phyloP scores from a whole-genome alignment of 2,329 filamentous ascomycete species.

The Pezicula rhizophila region DNA sequence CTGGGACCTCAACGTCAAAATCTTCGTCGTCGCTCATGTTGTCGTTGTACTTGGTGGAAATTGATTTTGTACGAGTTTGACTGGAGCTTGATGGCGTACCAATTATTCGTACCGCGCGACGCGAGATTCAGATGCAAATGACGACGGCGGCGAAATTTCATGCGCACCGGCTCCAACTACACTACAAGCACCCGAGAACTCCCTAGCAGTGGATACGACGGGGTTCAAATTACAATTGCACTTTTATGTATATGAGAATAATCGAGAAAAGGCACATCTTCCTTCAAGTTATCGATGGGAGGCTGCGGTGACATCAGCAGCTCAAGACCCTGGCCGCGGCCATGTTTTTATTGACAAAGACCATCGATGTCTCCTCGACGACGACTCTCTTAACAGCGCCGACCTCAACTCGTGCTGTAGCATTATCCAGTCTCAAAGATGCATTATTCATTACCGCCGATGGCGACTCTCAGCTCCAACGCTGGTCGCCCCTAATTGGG shows the following conservation, averaged over 20 bases:
- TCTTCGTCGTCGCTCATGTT: slow-evolving; percentile 57
- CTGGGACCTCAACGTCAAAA: slow-evolving; percentile 48
- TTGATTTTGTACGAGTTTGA: neutral
- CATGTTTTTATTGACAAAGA: slow-evolving; percentile 23
- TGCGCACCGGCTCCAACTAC: neutral
- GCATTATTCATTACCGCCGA: slow-evolving; percentile 19
- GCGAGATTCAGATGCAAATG: too few relatives aligned
- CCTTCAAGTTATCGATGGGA: slow-evolving; percentile 6
- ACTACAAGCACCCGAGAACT: neutral
- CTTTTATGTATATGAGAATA: slow-evolving; percentile 4
- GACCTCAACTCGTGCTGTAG: neutral
- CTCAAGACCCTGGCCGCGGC: slow-evolving; percentile 10
- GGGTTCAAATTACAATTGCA: neutral
- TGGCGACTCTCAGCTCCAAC: slow-evolving; percentile 46
- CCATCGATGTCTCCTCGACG: slow-evolving; percentile 8
- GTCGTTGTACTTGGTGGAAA: slow-evolving; percentile 5
- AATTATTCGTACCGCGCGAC: neutral
- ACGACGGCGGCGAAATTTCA: too few relatives aligned
- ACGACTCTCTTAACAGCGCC: slow-evolving; percentile 6
- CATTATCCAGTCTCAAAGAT: slow-evolving; percentile 1
- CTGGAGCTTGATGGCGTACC: neutral
- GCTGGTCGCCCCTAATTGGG: slow-evolving; percentile 92
- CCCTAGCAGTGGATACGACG: neutral
- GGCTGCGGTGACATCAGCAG: slow-evolving; percentile 15
- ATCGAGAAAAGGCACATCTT: neutral